Conservation (phyloP, 768 basidiomycete genomes). For the Xanthoconium stramineum region DNA sequence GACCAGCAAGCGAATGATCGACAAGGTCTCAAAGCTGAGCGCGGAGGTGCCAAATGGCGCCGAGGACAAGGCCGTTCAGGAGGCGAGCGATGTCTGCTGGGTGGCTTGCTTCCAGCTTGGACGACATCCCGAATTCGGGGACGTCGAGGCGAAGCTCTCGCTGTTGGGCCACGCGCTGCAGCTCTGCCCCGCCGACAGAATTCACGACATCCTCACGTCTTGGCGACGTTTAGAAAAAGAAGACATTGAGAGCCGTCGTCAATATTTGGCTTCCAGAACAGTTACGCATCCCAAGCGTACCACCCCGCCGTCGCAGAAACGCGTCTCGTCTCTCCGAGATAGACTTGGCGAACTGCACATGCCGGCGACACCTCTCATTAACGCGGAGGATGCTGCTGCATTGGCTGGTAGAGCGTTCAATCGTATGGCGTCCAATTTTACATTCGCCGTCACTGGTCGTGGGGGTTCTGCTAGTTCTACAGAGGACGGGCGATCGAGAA, state of each 20-base stretch:
- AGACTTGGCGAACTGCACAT: slow-evolving; percentile 67
- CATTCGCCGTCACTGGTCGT: slow-evolving; percentile 55
- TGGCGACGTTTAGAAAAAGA: slow-evolving; percentile 78
- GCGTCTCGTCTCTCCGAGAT: slow-evolving; percentile 53
- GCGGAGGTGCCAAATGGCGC: slow-evolving; percentile 24
- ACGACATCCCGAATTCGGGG: slow-evolving; percentile 71
- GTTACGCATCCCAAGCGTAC: slow-evolving; percentile 12
- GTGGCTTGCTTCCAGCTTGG: slow-evolving; percentile 86
- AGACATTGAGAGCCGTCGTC: slow-evolving; percentile 50
- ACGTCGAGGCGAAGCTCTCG: slow-evolving; percentile 61
- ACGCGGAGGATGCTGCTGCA: slow-evolving; percentile 76
- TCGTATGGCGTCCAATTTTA: slow-evolving; percentile 71
- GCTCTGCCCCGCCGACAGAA: slow-evolving; percentile 77
- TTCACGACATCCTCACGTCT: slow-evolving; percentile 70
- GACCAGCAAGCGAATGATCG: slow-evolving; percentile 68
- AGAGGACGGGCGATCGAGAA: slow-evolving; percentile 29
- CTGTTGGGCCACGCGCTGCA: slow-evolving; percentile 81
- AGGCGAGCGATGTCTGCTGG: slow-evolving; percentile 85
- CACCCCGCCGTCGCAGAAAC: slow-evolving; percentile 28
- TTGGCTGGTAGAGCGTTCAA: slow-evolving; percentile 77
- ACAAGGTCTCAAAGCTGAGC: slow-evolving; percentile 51
- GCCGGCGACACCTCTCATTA: slow-evolving; percentile 63
- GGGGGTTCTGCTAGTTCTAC: slow-evolving; percentile 22
- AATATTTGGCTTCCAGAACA: slow-evolving; percentile 34
- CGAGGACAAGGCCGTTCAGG: slow-evolving; percentile 44